Base-by-base conservation (phyloP, 2,329 filamentous ascomycete species). In the Ceratocystis ficicola region DNA sequence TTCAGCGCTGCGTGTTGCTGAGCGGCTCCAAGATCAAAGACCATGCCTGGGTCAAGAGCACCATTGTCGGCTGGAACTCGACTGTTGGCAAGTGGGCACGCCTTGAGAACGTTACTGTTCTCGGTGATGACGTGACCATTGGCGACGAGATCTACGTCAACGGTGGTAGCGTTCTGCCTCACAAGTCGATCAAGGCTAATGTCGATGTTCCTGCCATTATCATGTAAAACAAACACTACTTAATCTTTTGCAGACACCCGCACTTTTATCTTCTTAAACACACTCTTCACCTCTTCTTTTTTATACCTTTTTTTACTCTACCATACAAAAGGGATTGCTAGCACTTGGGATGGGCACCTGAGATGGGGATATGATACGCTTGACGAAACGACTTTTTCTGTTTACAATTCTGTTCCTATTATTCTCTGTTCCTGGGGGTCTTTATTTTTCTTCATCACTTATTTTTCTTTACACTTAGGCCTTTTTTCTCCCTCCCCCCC, bases 151-250 rank as follows among this genome's bases (percentile, higher is more conserved):
- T 99, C 71, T 96, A 97, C 77, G 94, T 96, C 77, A 99, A 99
- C 77, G 93, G 93, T 72, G 91, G 92, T 73, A 95, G 89, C 72
- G 88, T 99, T 69, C 81, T 99, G 70, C 93, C 93, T 5, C 93
- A 99, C 81, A 99, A 99, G 87, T 94, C 88, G 76, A 97, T 99
- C 83, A 97, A 97, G 84, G 85, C 87, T 73, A 99, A 99, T 76
- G 90, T 99, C 72, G 94, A 99, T 77, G 84, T 83, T 32, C 84
- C 84, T 28, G 83, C 84, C 68, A 86, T 86, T 70, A 86, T 86
- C 73, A 86, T 86, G 84, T 86, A 80, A 79, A 68, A 55, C 41
- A 65, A 25, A 41, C 36, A 41, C 52, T 46, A 44, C 44, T 64
- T 52, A 59, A 30, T 66, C 32, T 62, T 48, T 57, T 62, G 44